These are phyloP conservation scores for Jimgerdemannia flammicorona DNA, from an alignment of 192 early-diverging fungal genomes.

Conservation along the genomic window DNA sequence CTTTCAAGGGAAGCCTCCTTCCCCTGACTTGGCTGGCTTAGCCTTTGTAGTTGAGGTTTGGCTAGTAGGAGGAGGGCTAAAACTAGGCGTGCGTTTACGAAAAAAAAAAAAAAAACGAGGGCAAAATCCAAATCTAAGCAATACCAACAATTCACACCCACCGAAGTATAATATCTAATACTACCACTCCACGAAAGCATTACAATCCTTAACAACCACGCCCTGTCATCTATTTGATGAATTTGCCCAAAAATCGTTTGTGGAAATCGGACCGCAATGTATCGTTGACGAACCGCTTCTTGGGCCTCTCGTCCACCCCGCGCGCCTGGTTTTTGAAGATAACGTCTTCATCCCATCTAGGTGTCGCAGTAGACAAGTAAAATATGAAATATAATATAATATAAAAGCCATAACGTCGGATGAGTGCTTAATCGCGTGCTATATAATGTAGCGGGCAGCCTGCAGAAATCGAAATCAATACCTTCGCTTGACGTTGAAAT, in stretches of 20 bases:
- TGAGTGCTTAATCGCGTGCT: too few relatives aligned
- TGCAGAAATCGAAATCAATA: slow-evolving; percentile 14
- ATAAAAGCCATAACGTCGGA: too few relatives aligned
- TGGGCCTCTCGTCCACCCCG: slow-evolving; percentile 79
- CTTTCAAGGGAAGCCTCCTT: too few relatives aligned
- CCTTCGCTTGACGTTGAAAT: slow-evolving; percentile 84
- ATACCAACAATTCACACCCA: too few relatives aligned
- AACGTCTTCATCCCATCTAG: slow-evolving; percentile 97
- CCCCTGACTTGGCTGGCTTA: too few relatives aligned
- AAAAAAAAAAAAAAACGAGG: too few relatives aligned
- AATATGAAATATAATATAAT: neutral
- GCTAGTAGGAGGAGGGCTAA: too few relatives aligned
- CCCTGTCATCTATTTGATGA: slow-evolving; percentile 56
- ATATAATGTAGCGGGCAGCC: too few relatives aligned
- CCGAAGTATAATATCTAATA: neutral
- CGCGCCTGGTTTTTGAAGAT: slow-evolving; percentile 96
- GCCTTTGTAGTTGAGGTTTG: too few relatives aligned
- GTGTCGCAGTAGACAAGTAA: neutral
- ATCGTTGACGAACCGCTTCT: slow-evolving; percentile 97
- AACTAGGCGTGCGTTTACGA: too few relatives aligned
- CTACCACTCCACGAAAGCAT: neutral
- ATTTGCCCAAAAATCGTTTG: slow-evolving; percentile 93
- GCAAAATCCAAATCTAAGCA: too few relatives aligned
- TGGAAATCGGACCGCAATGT: slow-evolving; percentile 96
- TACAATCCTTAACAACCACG: neutral